Base-by-base conservation (phyloP, 495 filamentous ascomycete species). In the Aspergillus homomorphus region DNA sequence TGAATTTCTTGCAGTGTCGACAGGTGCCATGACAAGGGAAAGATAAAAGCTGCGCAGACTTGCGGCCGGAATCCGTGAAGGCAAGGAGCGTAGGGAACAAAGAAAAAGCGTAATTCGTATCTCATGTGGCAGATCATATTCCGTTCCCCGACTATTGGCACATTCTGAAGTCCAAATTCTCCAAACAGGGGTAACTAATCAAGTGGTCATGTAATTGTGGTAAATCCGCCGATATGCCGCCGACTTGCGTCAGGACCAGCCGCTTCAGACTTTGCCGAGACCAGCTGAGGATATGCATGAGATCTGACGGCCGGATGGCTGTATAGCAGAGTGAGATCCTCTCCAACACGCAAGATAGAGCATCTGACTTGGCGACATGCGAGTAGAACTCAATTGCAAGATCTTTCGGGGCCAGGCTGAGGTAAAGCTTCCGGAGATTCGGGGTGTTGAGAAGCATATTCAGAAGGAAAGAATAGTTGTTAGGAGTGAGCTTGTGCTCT, bases 401-500 rank as follows among this genome's bases (percentile, higher is more conserved):
- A 14, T 54, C 42, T 18, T 18, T 53, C 0, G 51, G 43, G 5
- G 41, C 51, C 1, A 59, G 30, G 21, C 57, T 50, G 44, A 59
- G 50, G n/a, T 59, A 53, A 26, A 59, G 43, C 18, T 59, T 59
- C 19, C 57, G 51, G 18, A 59, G 51, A n/a, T 45, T 38, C 1
- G 57, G 30, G 21, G 57, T 51, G 20, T 49, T 12, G 2, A 54
- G 51, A 9, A 59, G 22, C 28, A 50, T 21, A 22, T 59, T 43
- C 21, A 59, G 16, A 21, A 54, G 24, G 20, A 59, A 59, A n/a
- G 57, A 49, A 23, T 59, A 59, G 20, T 59, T 59, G 7, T 59
- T 18, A 0, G 57, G 57, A 9, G 57, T 59, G 12, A 59, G 26
- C 1, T 54, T 43, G 15, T 59, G 57, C 16, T 59, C 57, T 0